These are phyloP conservation scores for Poteriospumella lacustris DNA, from an alignment of 108 stramenopile genomes.

Conservation along the genomic window DNA sequence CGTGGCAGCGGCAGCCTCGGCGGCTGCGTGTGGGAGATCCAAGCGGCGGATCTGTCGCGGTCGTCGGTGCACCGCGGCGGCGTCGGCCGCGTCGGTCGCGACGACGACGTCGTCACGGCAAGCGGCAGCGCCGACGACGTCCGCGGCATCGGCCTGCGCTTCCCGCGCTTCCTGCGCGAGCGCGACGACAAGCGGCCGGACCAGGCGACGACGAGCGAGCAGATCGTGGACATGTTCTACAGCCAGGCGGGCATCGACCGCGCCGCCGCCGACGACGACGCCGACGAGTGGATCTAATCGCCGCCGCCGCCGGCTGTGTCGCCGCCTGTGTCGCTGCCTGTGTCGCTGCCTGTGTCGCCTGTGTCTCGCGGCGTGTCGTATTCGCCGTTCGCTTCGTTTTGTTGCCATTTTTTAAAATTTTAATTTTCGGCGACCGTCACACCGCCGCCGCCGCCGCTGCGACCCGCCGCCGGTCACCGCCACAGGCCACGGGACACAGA, in stretches of 20 bases:
- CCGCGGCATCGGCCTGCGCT: constrained; percentile 93
- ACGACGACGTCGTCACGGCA: too few species aligned
- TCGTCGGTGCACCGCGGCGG: background rate
- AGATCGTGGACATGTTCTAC: constrained; percentile 89
- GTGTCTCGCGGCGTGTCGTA: too few species aligned
- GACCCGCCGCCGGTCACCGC: too few species aligned
- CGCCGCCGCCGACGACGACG: constrained; percentile 17
- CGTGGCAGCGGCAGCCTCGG: too few species aligned
- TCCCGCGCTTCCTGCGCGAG: constrained; percentile 91
- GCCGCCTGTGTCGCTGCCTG: too few species aligned
- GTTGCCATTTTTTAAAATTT: too few species aligned
- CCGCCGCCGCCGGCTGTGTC: too few species aligned
- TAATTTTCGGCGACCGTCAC: too few species aligned
- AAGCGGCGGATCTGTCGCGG: constrained; percentile 85
- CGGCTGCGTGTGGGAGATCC: constrained; percentile 95
- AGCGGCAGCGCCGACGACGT: constrained; percentile 44
- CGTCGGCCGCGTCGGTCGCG: background rate
- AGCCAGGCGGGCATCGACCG: constrained; percentile 60
- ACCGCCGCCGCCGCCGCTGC: too few species aligned
- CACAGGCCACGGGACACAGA: too few species aligned
- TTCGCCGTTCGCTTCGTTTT: too few species aligned
- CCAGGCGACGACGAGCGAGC: constrained; percentile 85
- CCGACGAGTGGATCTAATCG: constrained; percentile 4
- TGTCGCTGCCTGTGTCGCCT: too few species aligned
- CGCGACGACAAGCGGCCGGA: constrained; percentile 96